Base-by-base conservation (phyloP, 768 basidiomycete species). In the Lentinula edodes region DNA sequence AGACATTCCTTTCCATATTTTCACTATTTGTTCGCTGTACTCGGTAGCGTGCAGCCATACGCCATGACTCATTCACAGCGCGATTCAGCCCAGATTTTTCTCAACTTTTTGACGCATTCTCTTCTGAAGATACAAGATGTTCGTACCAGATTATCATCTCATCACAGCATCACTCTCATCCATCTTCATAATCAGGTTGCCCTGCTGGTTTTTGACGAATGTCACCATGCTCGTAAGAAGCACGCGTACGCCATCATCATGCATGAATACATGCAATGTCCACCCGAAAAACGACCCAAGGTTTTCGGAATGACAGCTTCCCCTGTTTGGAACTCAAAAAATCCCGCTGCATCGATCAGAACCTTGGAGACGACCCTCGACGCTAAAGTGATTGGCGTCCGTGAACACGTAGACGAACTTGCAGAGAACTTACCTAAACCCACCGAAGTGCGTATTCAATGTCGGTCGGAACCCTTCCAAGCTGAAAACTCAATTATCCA, bases 291-390 rank as follows among this genome's bases (percentile, higher is more conserved):
- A 18, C 78, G 88, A n/a, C 90, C 91, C 9, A 93, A 90, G 69
- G 79, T 96, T n/a, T 91, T 95, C 63, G 94, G 94, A 3, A 90
- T 96, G 87, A 95, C 94, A 0, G 94, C 94, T 0, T 93, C 91
- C 16, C 93, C 93, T 0, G 85, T 93, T 28, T 93, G 89, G 88
- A 90, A 91, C 64, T 80, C 84, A 12, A 87, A 83, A 64, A 82
- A 91, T 57, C 85, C 91, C 0, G 71, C 75, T 18, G 81, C 80
- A 23, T 89, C 90, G 2, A 74, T 95, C 18, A 69, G 75, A 20
- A 77, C 78, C 0, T 75, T 93, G 2, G 91, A 95, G 70, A 74
- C 76, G 46, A 91, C 89, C 65, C 66, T 93, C 71, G 81, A 91
- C 70, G 81, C 90, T 18, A 88, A 84, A 62, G 85, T 93, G 23